Base-by-base conservation (phyloP, 305 asterid species). In the Ilex paraguariensis region DNA sequence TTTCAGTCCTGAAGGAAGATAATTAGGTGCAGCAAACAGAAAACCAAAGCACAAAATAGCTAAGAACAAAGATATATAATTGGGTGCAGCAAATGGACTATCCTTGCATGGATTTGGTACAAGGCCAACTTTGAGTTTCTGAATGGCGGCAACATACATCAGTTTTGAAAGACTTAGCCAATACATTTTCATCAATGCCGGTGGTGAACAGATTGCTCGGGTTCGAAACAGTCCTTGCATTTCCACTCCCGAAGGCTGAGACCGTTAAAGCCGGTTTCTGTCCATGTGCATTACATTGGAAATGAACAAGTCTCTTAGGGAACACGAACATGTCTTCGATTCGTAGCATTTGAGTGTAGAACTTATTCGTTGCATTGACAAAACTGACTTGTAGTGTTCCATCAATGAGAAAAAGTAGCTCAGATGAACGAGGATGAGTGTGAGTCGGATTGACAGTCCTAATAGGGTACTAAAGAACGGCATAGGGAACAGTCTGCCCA, bases 81-180 rank as follows among this genome's bases (percentile, higher is more conserved):
- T n/a, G n/a, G n/a, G n/a, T n/a, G 28, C 28, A 21, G 42, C 42
- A 0, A 36, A 4, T 36, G 42, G 9, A 36, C 9, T 36, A 8
- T 36, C 42, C 42, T 36, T 54, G 5, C 16, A 28, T 12, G 12
- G 5, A 32, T 13, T 52, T 51, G 50, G 54, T 15, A 54, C 59
- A 53, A 70, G 46, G 9, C 72, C 59, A 33, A 50, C 61, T 58
- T 66, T 74, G 28, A 74, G 16, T 48, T 33, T 70, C 61, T 54
- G 53, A 66, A 70, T 62, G 8, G 73, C 70, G 1, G 50, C 50
- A 15, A 66, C 56, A 54, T 70, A 66, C 56, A 54, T 74, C 79
- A 52, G 70, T 54, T 32, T 70, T 74, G 57, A 74, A 74, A 2
- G 79, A 66, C 56, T 46, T 62, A 36, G 75, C 75, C 70, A 74